A percentile compares a stretch with the other conserved stretches of the same genome.
Evolutionary conservation across 202 grass and related monocot genomes (phyloP).

Genomic region (Cymbopogon flexuosus): DNA sequence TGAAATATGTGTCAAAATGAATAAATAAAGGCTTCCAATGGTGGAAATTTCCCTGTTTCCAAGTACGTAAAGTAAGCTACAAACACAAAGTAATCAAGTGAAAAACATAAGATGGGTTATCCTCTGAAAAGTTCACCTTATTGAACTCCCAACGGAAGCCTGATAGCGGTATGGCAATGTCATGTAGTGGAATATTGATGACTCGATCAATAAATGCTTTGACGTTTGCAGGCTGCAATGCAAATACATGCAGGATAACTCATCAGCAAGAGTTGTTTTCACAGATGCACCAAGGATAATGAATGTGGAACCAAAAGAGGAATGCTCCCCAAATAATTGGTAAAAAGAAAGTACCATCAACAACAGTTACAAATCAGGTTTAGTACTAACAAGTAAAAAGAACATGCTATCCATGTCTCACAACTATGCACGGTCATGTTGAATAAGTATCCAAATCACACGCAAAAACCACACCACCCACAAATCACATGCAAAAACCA

Average conservation of each 20-base stretch:
- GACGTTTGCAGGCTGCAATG: slow-evolving; percentile 92
- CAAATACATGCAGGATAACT: slow-evolving; percentile 39
- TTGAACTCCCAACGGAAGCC: slow-evolving; percentile 91
- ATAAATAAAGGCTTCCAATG: slow-evolving; percentile 96
- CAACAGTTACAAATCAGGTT: neutral
- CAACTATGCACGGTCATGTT: neutral
- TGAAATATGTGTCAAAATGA: slow-evolving; percentile 95
- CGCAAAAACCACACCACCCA: neutral
- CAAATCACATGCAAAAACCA: neutral
- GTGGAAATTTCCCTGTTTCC: slow-evolving; percentile 87
- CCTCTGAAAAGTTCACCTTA: slow-evolving; percentile 54
- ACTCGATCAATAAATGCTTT: slow-evolving; percentile 97
- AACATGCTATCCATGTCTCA: neutral
- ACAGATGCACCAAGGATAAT: neutral
- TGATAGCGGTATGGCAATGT: slow-evolving; percentile 94
- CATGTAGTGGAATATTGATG: slow-evolving; percentile 89
- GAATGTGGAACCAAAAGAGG: neutral
- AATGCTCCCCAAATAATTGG: neutral
- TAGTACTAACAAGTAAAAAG: slow-evolving; percentile 17
- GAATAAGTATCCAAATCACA: neutral
- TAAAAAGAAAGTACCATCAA: neutral
- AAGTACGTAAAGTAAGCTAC: slow-evolving; percentile 34
- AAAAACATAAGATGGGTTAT: slow-evolving; percentile 5
- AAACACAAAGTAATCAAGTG: neutral
- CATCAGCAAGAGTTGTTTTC: neutral